A percentile compares a stretch with the other conserved stretches of the same genome.
phyloP scores from a whole-genome alignment of 768 basidiomycete species.

The Epithele typhae region DNA sequence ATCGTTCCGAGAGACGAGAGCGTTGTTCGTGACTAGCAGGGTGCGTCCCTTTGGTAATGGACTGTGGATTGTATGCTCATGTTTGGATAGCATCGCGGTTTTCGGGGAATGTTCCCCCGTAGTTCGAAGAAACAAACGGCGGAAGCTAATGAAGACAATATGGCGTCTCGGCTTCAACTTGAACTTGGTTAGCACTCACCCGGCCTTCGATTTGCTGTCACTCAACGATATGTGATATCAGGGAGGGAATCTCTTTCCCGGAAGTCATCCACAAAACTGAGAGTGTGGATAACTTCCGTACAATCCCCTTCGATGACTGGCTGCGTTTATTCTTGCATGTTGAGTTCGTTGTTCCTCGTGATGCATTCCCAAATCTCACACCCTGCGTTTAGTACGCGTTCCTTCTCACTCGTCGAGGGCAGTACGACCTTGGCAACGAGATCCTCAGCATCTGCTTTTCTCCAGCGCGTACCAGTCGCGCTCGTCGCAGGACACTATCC shows the following conservation, averaged over 20 bases:
- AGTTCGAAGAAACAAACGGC: constrained; percentile 34
- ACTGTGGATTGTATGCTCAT: background rate
- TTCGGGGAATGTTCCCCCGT: constrained; percentile 66
- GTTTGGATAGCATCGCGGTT: constrained; percentile 35
- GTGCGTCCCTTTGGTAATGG: constrained; percentile 37
- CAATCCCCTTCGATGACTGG: constrained; percentile 83
- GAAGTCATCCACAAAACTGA: constrained; percentile 39
- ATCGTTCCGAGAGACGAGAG: constrained; percentile 81
- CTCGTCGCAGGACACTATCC: constrained; percentile 63
- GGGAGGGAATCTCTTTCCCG: constrained; percentile 55
- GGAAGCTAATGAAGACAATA: constrained; percentile 64
- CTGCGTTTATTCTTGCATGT: constrained; percentile 83
- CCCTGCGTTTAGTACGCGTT: constrained; percentile 62
- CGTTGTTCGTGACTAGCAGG: constrained; percentile 73
- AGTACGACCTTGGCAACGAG: constrained; percentile 67
- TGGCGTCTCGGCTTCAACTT: constrained; percentile 73
- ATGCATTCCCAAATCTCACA: background rate
- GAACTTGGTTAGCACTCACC: constrained; percentile 70
- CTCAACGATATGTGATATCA: too few species aligned
- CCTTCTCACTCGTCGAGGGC: constrained; percentile 55
- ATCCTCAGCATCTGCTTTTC: constrained; percentile 66
- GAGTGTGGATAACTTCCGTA: constrained; percentile 69
- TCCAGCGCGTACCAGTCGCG: constrained; percentile 71
- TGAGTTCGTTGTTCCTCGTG: constrained; percentile 12
- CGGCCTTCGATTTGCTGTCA: too few species aligned